Evolutionary conservation across 1,284 basidiomycete species (phyloP).

Genomic region (Tremellales sp.): DNA sequence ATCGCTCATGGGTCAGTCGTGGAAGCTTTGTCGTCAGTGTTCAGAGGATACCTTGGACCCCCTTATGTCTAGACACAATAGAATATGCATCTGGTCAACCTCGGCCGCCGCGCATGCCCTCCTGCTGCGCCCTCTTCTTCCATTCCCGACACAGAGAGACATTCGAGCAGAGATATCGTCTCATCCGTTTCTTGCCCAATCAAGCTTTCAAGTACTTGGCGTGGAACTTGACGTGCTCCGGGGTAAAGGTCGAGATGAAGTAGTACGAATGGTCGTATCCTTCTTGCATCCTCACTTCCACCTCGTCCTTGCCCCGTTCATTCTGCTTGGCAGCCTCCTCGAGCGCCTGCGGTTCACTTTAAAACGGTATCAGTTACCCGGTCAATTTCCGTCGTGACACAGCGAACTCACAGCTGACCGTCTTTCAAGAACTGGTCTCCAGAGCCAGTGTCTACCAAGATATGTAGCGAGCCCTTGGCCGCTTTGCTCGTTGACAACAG

Average conservation of each 20-base stretch:
- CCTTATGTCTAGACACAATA: conserved; percentile 17
- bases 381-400: too few relatives aligned
- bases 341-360: conserved; percentile 76
- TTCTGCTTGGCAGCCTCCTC: conserved; percentile 67
- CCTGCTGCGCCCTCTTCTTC: not conserved
- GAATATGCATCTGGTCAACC: too few relatives aligned
- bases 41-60: conserved; percentile 21
- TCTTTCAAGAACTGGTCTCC: conserved; percentile 82
- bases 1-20: conserved; percentile 30
- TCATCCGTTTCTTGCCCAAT: not conserved
- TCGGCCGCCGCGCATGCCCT: too few relatives aligned
- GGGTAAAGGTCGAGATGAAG: conserved; percentile 70
- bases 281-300: conserved; percentile 73
- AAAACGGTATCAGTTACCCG: not conserved
- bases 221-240: conserved; percentile 53
- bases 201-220: conserved; percentile 51
- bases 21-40: conserved; percentile 42
- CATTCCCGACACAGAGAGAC: too few relatives aligned
- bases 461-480: conserved; percentile 62
- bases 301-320: conserved; percentile 69
- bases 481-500: conserved; percentile 59
- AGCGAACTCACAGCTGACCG: conserved; percentile 59
- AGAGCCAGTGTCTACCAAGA: conserved; percentile 82
- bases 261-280: conserved; percentile 91
- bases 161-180: not conserved